Evolutionary conservation across 1,284 basidiomycete genomes (phyloP).

Genomic region (Abortiporus biennis): DNA sequence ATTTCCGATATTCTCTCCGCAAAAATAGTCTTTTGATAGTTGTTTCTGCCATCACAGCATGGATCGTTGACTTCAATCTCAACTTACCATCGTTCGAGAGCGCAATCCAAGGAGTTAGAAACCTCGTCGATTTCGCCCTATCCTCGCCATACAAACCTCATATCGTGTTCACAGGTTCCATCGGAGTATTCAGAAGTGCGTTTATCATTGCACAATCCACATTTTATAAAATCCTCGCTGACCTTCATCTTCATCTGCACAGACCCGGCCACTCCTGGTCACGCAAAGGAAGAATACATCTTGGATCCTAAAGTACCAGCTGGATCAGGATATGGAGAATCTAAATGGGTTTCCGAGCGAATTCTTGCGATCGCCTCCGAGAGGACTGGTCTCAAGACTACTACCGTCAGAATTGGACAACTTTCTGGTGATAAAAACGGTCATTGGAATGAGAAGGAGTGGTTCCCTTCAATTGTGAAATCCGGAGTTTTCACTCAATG

Average conservation of each 20-base stretch:
- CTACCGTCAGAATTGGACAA: conserved; percentile 21
- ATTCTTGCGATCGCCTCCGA: conserved; percentile 15
- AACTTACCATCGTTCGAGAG: conserved; percentile 20
- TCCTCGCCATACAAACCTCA: conserved; percentile 15
- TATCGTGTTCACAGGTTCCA: conserved; percentile 21
- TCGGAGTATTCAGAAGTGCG: conserved; percentile 19
- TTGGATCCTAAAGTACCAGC: conserved; percentile 14
- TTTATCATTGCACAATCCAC: not conserved
- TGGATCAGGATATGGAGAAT: conserved; percentile 19
- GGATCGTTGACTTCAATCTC: conserved; percentile 23
- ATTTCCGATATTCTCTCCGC: not conserved
- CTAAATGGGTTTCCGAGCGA: conserved; percentile 23
- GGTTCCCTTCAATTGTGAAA: conserved; percentile 24
- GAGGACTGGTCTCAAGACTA: conserved; percentile 11
- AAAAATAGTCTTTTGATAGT: not conserved
- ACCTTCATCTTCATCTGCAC: not conserved
- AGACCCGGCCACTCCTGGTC: not conserved
- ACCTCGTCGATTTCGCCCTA: conserved; percentile 21
- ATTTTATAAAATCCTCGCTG: conserved; percentile 1
- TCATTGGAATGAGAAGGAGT: conserved; percentile 24
- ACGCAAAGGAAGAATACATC: conserved; percentile 9
- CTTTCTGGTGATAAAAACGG: conserved; percentile 23
- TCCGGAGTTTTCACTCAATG: conserved; percentile 18
- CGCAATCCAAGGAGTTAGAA: conserved; percentile 17
- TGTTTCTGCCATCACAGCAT: too few relatives aligned